A percentile compares a stretch with the other conserved stretches of the same genome.
Conservation (phyloP, 805 yeast genomes). For the Candida dendrica region DNA sequence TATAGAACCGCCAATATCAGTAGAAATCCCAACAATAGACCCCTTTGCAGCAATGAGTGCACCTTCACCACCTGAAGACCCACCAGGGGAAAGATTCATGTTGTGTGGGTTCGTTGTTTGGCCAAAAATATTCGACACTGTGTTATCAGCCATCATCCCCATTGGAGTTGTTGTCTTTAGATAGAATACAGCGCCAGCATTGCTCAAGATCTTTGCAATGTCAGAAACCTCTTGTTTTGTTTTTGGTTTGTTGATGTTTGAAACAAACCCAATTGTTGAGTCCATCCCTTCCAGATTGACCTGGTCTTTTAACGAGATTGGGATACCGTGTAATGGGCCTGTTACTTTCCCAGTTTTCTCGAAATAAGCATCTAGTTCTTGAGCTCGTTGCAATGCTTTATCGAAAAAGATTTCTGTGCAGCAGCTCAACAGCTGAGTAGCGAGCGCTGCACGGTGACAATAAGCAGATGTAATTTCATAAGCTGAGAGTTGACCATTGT, state of each 20-base stretch:
- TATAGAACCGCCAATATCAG: constrained; percentile 68
- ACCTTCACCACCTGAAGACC: constrained; percentile 70
- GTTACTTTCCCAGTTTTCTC: constrained; percentile 37
- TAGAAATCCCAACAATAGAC: constrained; percentile 57
- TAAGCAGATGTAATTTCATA: constrained; percentile 31
- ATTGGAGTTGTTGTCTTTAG: constrained; percentile 66
- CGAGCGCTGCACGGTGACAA: constrained; percentile 48
- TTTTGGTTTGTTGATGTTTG: constrained; percentile 4
- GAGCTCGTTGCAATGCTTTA: constrained; percentile 49
- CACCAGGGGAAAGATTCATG: constrained; percentile 54
- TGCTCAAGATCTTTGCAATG: constrained; percentile 5
- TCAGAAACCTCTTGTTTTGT: constrained; percentile 12
- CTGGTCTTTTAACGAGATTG: constrained; percentile 46
- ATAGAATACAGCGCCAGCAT: constrained; percentile 43
- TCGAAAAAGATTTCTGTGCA: constrained; percentile 35
- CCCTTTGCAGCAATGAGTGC: constrained; percentile 52
- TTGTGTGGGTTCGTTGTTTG: constrained; percentile 55
- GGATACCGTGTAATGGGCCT: constrained; percentile 63
- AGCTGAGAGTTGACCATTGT: background rate
- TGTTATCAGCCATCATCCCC: constrained; percentile 62
- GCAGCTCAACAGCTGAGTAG: constrained; percentile 40
- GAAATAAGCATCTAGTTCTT: constrained; percentile 40
- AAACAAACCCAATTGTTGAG: constrained; percentile 16
- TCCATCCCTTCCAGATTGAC: constrained; percentile 27
- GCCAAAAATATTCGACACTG: constrained; percentile 53